Evolutionary conservation across 768 basidiomycete genomes (phyloP), one percentile per base, ranked within the genome.

Genomic region (Galerina marginata): DNA sequence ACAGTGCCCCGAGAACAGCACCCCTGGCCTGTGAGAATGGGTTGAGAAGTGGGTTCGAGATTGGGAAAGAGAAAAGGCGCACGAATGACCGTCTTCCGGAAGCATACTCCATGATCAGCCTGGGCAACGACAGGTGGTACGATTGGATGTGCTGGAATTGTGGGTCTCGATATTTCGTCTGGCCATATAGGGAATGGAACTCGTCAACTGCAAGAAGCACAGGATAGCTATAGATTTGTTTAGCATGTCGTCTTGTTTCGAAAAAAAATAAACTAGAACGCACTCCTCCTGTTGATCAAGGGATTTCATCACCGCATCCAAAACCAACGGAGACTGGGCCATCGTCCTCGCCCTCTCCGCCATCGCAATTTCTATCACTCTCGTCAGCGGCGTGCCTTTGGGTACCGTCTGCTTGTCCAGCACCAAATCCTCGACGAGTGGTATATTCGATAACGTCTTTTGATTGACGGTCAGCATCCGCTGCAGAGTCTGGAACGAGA

Each of bases 151-250:
- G 68, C 6, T 79, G 77, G 73, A 87, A 93, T 44, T 88, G 86
- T 11, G 91, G 90, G 58, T 92, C 88, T 25, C 86, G 84, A 75
- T 96, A 96, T 26, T 76, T 69, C 0, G 90, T 85, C 47, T 79
- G 75, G 69, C 83, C 79, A 67, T 92, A 94, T 25, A 97, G 73
- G 0, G 92, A 82, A 71, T 96, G 95, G 71, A 93, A 86, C 66
- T 96, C 95, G 64, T 97, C 95, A 1, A 96, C 79, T 0, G 94
- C 95, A 33, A 96, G 76, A 6, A 97, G 71, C 2, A 96, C 90
- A 0, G 93, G 93, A 67, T 81, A 77, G 45, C 93, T 95, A 59
- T 9, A 52, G 2, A 54, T 20, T 25, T 15, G 29, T 64, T 16
- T 54, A 56, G 48, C 9, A 6, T 10, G 25, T 14, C 25, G 3